These are phyloP conservation scores for Cyclocybe aegerita DNA, from an alignment of 768 basidiomycete species.

Conservation along the genomic window DNA sequence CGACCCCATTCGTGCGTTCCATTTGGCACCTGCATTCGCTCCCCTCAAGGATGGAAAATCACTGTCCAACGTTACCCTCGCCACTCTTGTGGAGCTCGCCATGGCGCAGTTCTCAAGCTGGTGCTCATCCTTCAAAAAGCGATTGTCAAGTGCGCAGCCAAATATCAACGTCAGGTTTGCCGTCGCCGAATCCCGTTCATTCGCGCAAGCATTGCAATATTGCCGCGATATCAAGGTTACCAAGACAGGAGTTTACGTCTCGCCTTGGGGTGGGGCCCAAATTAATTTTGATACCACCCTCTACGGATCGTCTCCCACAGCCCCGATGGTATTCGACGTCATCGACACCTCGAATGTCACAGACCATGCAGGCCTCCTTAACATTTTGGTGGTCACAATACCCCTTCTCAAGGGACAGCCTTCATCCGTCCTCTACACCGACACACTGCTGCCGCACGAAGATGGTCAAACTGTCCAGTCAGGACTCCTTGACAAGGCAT, in stretches of 20 bases:
- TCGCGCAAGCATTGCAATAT: slow-evolving; percentile 34
- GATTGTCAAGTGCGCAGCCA: slow-evolving; percentile 1
- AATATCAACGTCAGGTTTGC: slow-evolving; percentile 37
- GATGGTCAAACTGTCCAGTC: slow-evolving; percentile 5
- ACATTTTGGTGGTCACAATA: slow-evolving; percentile 35
- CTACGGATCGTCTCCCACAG: slow-evolving; percentile 22
- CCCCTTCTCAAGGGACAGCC: slow-evolving; percentile 34
- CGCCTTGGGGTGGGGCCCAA: slow-evolving; percentile 32
- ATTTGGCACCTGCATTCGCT: slow-evolving; percentile 32
- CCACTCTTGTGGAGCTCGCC: slow-evolving; percentile 27
- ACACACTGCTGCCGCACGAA: slow-evolving; percentile 32
- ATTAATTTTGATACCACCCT: slow-evolving; percentile 31
- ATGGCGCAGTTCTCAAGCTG: slow-evolving; percentile 33
- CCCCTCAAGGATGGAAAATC: slow-evolving; percentile 11
- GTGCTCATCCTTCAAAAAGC: slow-evolving; percentile 28
- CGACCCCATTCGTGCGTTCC: slow-evolving; percentile 41
- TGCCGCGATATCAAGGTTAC: slow-evolving; percentile 15
- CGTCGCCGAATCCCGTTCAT: slow-evolving; percentile 36
- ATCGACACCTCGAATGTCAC: slow-evolving; percentile 52
- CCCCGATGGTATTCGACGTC: slow-evolving; percentile 40
- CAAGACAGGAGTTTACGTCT: slow-evolving; percentile 28
- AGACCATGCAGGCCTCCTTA: slow-evolving; percentile 49
- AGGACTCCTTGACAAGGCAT: slow-evolving; percentile 30
- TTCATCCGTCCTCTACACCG: slow-evolving; percentile 38
- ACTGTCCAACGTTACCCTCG: slow-evolving; percentile 1